Evolutionary conservation across 2,329 filamentous ascomycete genomes (phyloP).

Genomic region (Neonectria hederae): DNA sequence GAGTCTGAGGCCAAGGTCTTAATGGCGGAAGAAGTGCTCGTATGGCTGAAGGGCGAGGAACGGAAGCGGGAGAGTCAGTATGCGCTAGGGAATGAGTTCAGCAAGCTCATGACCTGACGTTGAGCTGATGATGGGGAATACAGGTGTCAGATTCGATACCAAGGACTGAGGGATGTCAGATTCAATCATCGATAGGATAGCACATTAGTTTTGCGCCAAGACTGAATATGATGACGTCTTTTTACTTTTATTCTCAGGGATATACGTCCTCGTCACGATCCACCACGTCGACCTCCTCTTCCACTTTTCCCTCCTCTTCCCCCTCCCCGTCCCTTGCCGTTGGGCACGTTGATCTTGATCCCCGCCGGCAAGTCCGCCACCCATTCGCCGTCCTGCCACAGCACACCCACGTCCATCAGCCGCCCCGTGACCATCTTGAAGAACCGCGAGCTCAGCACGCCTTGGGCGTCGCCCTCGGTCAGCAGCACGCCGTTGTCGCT

Average conservation of each 20-base stretch:
- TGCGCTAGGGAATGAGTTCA: constrained; percentile 4
- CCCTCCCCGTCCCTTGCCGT: constrained; percentile 58
- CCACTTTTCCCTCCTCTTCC: constrained; percentile 51
- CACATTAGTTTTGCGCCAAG: background rate
- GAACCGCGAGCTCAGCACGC: constrained; percentile 71
- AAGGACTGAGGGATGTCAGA: background rate
- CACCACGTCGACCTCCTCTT: constrained; percentile 30
- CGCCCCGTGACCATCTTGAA: constrained; percentile 77
- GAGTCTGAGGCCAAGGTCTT: constrained; percentile 49
- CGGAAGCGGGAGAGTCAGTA: constrained; percentile 13
- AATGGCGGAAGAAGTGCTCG: constrained; percentile 53
- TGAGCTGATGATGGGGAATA: background rate
- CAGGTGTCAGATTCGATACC: background rate
- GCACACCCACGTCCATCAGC: constrained; percentile 65
- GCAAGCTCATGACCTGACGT: background rate
- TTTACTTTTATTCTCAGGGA: background rate
- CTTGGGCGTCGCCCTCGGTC: constrained; percentile 67
- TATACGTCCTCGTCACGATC: constrained; percentile 12
- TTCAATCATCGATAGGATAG: too few relatives aligned
- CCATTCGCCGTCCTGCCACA: constrained; percentile 77
- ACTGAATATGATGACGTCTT: background rate
- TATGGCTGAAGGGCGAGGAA: constrained; percentile 46
- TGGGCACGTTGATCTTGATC: constrained; percentile 59
- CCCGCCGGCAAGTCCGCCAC: constrained; percentile 72
- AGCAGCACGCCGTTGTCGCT: constrained; percentile 83